Conservation (phyloP, 78 protist genomes). For the Diacronema lutheri region DNA sequence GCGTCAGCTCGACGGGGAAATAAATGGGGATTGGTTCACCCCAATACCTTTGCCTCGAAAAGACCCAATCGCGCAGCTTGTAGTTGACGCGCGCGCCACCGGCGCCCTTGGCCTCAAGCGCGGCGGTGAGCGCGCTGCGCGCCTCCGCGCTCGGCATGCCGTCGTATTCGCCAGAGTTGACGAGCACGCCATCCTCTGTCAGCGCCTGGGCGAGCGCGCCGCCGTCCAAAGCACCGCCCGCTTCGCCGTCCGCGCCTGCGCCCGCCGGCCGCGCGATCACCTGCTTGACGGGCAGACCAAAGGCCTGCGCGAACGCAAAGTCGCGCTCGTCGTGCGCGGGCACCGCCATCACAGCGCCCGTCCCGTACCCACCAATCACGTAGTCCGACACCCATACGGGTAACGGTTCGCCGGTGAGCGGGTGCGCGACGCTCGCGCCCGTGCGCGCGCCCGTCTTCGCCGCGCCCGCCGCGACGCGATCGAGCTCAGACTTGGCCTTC, state of each 20-base stretch:
- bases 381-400: constrained; percentile 68
- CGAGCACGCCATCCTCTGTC: constrained; percentile 13
- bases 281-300: constrained; percentile 43
- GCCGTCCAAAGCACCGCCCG: neutral
- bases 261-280: neutral
- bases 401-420: constrained; percentile 9
- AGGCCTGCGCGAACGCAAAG: constrained; percentile 60
- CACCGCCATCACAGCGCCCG: constrained; percentile 57
- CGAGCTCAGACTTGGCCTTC: constrained; percentile 5
- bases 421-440: neutral
- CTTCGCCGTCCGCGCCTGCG: neutral
- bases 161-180: constrained; percentile 18
- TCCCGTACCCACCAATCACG: constrained; percentile 56
- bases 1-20: constrained; percentile 11
- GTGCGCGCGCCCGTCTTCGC: constrained; percentile 31
- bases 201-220: neutral
- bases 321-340: constrained; percentile 88
- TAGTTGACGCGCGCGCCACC: constrained; percentile 24
- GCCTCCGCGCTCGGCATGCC: constrained; percentile 4
- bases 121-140: neutral
- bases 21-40: constrained; percentile 87
- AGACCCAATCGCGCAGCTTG: constrained; percentile 87
- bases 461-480: constrained; percentile 2
- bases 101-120: neutral
- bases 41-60: constrained; percentile 81